These are phyloP conservation scores for Mortierella sp. DNA, from an alignment of 371 early-diverging fungal genomes.

Conservation along the genomic window DNA sequence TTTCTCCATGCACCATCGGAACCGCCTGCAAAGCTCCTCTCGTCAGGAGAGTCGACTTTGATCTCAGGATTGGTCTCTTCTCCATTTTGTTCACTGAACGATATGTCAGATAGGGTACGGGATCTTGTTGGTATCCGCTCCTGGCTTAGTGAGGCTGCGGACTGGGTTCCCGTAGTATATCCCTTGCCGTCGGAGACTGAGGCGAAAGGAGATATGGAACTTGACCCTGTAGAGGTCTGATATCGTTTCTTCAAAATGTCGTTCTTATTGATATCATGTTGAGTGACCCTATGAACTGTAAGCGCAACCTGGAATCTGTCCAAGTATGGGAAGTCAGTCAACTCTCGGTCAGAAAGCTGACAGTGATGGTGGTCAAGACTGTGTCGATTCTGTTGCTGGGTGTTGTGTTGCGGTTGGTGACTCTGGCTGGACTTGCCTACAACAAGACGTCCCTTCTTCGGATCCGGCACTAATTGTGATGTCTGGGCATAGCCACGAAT, in stretches of 20 bases:
- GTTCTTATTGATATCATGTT: slow-evolving; percentile 19
- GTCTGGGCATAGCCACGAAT: slow-evolving; percentile 38
- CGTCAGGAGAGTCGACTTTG: too few relatives aligned
- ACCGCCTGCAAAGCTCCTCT: too few relatives aligned
- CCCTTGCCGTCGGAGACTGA: neutral
- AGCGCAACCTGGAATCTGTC: slow-evolving; percentile 41
- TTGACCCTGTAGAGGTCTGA: neutral
- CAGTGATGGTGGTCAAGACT: neutral
- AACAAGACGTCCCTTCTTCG: slow-evolving; percentile 31
- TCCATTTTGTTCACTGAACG: neutral
- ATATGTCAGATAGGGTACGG: slow-evolving; percentile 2
- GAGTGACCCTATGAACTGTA: slow-evolving; percentile 34
- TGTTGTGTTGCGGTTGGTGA: slow-evolving; percentile 1
- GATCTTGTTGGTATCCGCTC: too few relatives aligned
- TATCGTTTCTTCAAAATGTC: slow-evolving; percentile 12
- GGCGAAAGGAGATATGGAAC: slow-evolving; percentile 6
- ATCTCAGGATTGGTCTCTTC: too few relatives aligned
- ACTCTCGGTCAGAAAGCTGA: slow-evolving; percentile 3
- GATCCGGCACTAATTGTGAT: slow-evolving; percentile 28
- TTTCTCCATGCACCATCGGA: slow-evolving; percentile 15
- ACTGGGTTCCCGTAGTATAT: neutral
- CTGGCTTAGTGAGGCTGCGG: neutral
- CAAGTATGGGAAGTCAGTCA: slow-evolving; percentile 1
- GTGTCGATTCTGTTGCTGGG: neutral
- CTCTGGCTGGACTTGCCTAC: slow-evolving; percentile 8